Evolutionary conservation across 2,329 filamentous ascomycete species (phyloP).

Genomic region (Pezicula carpinea): DNA sequence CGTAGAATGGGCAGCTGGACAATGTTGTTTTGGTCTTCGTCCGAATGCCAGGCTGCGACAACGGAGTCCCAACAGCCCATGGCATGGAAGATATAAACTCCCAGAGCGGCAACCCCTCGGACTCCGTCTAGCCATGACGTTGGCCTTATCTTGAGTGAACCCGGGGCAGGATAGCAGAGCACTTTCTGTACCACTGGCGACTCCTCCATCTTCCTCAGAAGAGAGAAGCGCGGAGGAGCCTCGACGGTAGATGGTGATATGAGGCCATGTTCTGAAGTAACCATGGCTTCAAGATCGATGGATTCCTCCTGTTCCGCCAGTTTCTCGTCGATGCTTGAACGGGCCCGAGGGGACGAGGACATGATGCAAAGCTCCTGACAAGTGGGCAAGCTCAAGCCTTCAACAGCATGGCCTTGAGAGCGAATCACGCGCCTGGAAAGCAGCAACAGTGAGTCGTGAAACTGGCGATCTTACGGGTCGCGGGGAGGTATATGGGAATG

Average conservation of each 20-base stretch:
- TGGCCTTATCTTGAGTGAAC: conserved; percentile 18
- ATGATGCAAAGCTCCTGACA: too few relatives aligned
- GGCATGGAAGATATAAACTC: conserved; percentile 42
- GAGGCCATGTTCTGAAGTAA: neutral
- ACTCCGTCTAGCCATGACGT: conserved; percentile 44
- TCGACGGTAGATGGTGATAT: neutral
- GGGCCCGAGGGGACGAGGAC: too few relatives aligned
- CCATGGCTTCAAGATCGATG: conserved; percentile 2
- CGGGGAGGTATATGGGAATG: too few relatives aligned
- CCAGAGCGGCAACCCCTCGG: conserved; percentile 40
- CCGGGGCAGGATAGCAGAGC: conserved; percentile 15
- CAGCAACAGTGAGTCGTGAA: too few relatives aligned
- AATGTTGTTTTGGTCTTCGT: conserved; percentile 28
- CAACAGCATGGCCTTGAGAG: too few relatives aligned
- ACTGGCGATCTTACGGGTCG: too few relatives aligned
- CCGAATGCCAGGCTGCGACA: conserved; percentile 21
- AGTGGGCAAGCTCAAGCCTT: too few relatives aligned
- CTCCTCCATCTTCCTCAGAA: neutral
- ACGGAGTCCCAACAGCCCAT: conserved; percentile 27
- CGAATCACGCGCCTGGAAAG: too few relatives aligned
- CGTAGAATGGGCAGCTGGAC: conserved; percentile 40
- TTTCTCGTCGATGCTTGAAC: conserved; percentile 13
- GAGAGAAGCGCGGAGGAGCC: conserved; percentile 1
- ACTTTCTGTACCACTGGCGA: conserved; percentile 11
- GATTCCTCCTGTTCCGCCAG: conserved; percentile 20